Evolutionary conservation across 2,329 filamentous ascomycete species (phyloP).

Genomic region (Drechslerella dactyloides): DNA sequence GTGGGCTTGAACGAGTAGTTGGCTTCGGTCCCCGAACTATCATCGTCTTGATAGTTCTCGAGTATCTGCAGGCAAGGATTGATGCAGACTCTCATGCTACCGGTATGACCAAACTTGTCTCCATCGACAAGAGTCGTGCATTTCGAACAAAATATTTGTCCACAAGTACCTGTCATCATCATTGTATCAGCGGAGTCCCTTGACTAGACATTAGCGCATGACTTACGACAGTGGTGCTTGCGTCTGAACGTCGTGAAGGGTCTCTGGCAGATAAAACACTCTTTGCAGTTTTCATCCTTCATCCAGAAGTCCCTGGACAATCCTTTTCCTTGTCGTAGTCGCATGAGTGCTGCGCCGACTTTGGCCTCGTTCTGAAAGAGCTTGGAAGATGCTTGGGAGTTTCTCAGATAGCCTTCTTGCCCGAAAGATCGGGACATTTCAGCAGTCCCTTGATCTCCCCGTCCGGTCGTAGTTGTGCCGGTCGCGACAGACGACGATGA

Average conservation of each 20-base stretch:
- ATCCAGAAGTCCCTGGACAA: constrained; percentile 98
- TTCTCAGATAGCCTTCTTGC: constrained; percentile 22
- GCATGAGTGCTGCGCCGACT: constrained; percentile 58
- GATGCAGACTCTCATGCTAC: constrained; percentile 86
- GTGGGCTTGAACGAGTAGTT: constrained; percentile 44
- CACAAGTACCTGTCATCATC: constrained; percentile 67
- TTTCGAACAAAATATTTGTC: constrained; percentile 98
- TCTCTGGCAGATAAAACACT: constrained; percentile 90
- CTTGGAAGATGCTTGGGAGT: constrained; percentile 52
- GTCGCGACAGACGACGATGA: constrained; percentile 47
- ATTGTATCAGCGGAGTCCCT: neutral
- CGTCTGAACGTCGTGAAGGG: constrained; percentile 91
- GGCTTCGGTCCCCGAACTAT: constrained; percentile 42
- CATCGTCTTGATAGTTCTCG: constrained; percentile 70
- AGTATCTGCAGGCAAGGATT: constrained; percentile 84
- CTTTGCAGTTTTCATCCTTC: constrained; percentile 97
- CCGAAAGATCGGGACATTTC: constrained; percentile 46
- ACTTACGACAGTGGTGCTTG: constrained; percentile 90
- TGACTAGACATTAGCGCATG: neutral
- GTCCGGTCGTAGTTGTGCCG: constrained; percentile 45
- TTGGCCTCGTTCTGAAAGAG: constrained; percentile 55
- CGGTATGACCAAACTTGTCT: constrained; percentile 82
- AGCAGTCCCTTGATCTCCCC: constrained; percentile 31
- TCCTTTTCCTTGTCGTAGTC: constrained; percentile 78
- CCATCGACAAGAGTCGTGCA: constrained; percentile 92